Percentiles rank a stretch among this genome's conserved stretches.
Evolutionary conservation across 164 flowering plant genomes (phyloP).

Genomic region (Annona cherimola): DNA sequence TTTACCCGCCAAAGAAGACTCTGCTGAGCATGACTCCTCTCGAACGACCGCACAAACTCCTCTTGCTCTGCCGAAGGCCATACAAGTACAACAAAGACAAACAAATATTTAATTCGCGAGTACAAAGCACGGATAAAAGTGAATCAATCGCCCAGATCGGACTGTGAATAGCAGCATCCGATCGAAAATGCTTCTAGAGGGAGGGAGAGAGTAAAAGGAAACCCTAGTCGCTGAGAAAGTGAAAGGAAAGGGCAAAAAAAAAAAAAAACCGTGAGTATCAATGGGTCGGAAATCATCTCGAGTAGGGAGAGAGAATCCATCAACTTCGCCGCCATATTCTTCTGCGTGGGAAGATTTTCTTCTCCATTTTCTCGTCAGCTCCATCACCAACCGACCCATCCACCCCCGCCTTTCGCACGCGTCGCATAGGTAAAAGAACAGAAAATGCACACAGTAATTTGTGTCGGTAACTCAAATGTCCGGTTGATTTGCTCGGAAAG

Average conservation of each 20-base stretch:
- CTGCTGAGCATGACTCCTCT: constrained; percentile 55
- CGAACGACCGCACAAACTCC: constrained; percentile 62
- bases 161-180: too few relatives aligned
- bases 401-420: too few relatives aligned
- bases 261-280: constrained; percentile 56
- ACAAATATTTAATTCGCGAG: not conserved
- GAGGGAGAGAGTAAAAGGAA: not conserved
- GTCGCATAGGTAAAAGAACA: too few relatives aligned
- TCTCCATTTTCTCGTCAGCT: constrained; percentile 40
- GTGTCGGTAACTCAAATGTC: too few relatives aligned
- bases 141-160: too few relatives aligned
- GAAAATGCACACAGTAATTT: too few relatives aligned
- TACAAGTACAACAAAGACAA: too few relatives aligned
- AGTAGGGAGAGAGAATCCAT: constrained; percentile 44
- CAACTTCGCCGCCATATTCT: constrained; percentile 21
- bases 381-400: constrained; percentile 35
- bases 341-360: constrained; percentile 19
- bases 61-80: constrained; percentile 61
- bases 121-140: too few relatives aligned
- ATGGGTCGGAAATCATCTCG: constrained; percentile 61
- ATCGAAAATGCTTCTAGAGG: too few relatives aligned
- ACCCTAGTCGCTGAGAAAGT: not conserved
- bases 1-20: constrained; percentile 74
- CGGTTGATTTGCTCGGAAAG: too few relatives aligned
- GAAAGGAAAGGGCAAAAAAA: not conserved